Evolutionary conservation across 106 monocot genomes (phyloP), one percentile per base, ranked within the genome.

Genomic region (Vanilla planifolia): DNA sequence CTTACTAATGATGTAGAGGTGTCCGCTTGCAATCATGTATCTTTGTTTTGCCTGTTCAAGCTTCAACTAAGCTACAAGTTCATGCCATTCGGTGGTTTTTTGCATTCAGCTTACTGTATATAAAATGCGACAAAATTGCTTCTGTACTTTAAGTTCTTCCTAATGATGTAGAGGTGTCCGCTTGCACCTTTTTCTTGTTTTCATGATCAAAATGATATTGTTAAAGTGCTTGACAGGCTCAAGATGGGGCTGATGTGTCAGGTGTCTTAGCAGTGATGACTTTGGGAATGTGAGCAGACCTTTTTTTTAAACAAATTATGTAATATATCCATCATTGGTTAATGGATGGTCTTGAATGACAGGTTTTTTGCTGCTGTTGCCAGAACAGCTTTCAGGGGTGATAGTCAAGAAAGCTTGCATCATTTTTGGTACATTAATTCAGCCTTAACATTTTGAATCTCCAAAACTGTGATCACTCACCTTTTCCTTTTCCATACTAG

Each of bases 381-480:
- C 65, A 91, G 70, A 81, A 98, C 96, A 62, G 96, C 96, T 70
- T 98, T 98, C 51, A 98, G 92, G 79, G 96, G 96, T 50, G 96
- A 98, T 64, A 64, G 84, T 19, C 96, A 98, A 66, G 55, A 85
- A 71, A 98, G 96, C 76, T 75, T 98, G 67, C 96, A 98, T 71
- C 84, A 98, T 70, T 98, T 98, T 48, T 98, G 96, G 96, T 91
- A 86, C n/a, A n/a, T n/a, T n/a, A n/a, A n/a, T n/a, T n/a, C n/a
- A n/a, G n/a, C n/a, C n/a, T n/a, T n/a, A n/a, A n/a, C n/a, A n/a
- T n/a, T n/a, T n/a, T n/a, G n/a, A n/a, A n/a, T n/a, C n/a, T n/a
- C n/a, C n/a, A n/a, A n/a, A n/a, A n/a, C n/a, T n/a, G n/a, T 51
- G 73, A 24, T 40, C 44, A 39, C 62, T 30, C 15, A 29, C 43